Evolutionary conservation across 768 basidiomycete genomes (phyloP).

Genomic region (Roridomyces roridus): DNA sequence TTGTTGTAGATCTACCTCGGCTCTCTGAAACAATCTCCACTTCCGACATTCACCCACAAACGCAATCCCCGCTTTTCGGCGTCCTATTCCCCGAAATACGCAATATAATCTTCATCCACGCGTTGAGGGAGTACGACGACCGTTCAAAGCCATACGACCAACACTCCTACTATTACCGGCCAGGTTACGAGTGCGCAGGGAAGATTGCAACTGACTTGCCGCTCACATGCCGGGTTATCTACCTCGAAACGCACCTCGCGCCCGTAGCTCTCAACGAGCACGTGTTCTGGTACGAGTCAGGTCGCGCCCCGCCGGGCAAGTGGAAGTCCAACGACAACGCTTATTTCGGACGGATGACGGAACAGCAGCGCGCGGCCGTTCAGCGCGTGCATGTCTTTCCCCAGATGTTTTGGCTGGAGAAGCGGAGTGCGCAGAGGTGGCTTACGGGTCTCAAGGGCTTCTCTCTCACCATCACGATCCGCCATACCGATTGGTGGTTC

Average conservation of each 20-base stretch:
- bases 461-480: conserved; percentile 23
- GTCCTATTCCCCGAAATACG: conserved; percentile 27
- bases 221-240: conserved; percentile 29
- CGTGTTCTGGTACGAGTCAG: conserved; percentile 25
- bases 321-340: neutral
- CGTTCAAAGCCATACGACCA: conserved; percentile 15
- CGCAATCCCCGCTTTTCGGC: conserved; percentile 24
- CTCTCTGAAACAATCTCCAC: conserved; percentile 9
- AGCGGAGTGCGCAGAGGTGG: neutral
- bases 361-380: conserved; percentile 24
- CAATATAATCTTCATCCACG: conserved; percentile 28
- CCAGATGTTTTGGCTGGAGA: conserved; percentile 29
- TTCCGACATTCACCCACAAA: conserved; percentile 9
- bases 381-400: conserved; percentile 26
- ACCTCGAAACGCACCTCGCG: conserved; percentile 29
- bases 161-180: conserved; percentile 27
- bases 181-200: conserved; percentile 20
- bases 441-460: conserved; percentile 1
- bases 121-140: conserved; percentile 27
- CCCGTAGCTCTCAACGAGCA: conserved; percentile 27
- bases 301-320: conserved; percentile 6
- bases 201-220: conserved; percentile 25
- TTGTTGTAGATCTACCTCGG: neutral
- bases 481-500: conserved; percentile 32
- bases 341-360: conserved; percentile 24